Percentiles rank a stretch among this genome's conserved stretches.
phyloP scores from a whole-genome alignment of 2,329 filamentous ascomycete genomes.

The Trichoderma sp. region DNA sequence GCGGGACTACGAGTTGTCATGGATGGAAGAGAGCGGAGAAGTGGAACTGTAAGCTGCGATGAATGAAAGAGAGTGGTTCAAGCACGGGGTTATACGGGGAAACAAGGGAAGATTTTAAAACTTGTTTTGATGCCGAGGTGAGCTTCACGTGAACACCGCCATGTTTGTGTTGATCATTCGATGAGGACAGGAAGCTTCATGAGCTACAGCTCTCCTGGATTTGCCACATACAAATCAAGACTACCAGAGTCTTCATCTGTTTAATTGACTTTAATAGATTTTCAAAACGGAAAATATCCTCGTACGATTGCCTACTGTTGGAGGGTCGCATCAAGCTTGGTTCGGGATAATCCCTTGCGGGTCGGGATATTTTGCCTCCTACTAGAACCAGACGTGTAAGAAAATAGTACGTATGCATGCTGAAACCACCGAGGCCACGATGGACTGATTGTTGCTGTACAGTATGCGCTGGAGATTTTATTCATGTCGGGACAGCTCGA shows the following conservation, averaged over 20 bases:
- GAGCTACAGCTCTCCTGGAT: background rate
- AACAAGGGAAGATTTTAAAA: background rate
- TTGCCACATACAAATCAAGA: background rate
- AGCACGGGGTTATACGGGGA: background rate
- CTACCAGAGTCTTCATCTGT: accelerated
- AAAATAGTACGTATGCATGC: background rate
- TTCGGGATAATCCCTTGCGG: background rate
- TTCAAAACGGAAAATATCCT: background rate
- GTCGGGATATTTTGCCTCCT: background rate
- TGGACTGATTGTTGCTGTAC: background rate
- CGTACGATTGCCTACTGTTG: background rate
- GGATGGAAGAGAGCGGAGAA: background rate
- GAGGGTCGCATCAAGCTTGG: background rate
- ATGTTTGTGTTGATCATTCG: background rate
- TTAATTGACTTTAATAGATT: background rate
- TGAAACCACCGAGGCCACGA: background rate
- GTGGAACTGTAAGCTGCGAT: background rate
- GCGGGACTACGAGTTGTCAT: background rate
- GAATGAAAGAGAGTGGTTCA: background rate
- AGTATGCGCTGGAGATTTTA: background rate
- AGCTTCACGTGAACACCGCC: background rate
- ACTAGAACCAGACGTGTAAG: background rate
- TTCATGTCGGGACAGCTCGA: background rate
- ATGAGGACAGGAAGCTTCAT: background rate
- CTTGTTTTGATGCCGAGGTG: background rate